Conservation (phyloP, 2,329 filamentous ascomycete species). For the Calonectria ilicicola region DNA sequence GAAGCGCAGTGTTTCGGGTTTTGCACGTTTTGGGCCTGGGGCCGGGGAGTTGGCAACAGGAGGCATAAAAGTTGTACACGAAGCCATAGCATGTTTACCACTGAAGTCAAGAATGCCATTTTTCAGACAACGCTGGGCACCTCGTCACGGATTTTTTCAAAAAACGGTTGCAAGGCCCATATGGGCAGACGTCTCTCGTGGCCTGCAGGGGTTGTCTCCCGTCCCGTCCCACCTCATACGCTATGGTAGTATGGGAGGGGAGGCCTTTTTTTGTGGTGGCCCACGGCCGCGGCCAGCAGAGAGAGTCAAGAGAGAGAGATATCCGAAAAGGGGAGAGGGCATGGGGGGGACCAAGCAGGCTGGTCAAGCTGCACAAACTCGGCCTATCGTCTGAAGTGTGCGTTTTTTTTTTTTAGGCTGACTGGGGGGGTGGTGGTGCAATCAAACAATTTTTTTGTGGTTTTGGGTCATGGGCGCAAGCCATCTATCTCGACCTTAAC, state of each 20-base stretch:
- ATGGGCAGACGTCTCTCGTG: conserved; percentile 4
- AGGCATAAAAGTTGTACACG: not conserved
- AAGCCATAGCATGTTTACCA: not conserved
- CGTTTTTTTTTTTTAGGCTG: not conserved
- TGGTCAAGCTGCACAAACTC: not conserved
- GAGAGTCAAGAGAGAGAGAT: not conserved
- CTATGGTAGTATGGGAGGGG: not conserved
- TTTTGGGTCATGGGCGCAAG: not conserved
- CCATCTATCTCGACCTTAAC: not conserved
- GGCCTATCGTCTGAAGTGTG: not conserved
- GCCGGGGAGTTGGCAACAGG: not conserved
- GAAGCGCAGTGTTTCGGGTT: not conserved
- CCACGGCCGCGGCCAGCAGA: not conserved
- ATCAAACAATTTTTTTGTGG: not conserved
- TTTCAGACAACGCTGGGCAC: not conserved
- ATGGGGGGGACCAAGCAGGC: not conserved
- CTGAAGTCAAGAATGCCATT: not conserved
- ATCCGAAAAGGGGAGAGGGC: not conserved
- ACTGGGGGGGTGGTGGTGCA: not conserved
- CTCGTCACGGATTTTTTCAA: not conserved
- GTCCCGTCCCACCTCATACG: conserved; percentile 4
- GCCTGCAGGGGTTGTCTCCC: not conserved
- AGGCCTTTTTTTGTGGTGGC: too few species aligned
- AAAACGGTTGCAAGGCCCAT: not conserved
- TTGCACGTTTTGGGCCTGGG: not conserved